phyloP scores from a whole-genome alignment of 2,329 filamentous ascomycete genomes.

The Talaromyces pinophilus region DNA sequence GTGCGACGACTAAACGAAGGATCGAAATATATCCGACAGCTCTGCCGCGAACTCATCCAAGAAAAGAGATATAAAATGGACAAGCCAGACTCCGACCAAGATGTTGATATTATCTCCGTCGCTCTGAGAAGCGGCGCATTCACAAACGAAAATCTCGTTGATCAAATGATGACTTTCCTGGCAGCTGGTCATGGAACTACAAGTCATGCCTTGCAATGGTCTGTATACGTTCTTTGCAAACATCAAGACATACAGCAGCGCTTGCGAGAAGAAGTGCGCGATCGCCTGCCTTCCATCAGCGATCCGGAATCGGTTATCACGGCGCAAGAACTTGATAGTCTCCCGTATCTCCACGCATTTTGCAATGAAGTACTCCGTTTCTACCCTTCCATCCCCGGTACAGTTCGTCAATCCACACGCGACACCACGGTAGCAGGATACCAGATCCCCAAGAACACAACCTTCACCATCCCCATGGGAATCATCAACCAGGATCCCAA shows the following conservation, averaged over 20 bases:
- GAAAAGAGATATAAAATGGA: conserved; percentile 64
- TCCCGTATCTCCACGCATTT: conserved; percentile 79
- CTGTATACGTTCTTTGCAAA: conserved; percentile 67
- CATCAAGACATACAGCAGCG: conserved; percentile 66
- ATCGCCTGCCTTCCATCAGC: conserved; percentile 47
- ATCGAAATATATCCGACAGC: conserved; percentile 60
- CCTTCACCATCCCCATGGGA: conserved; percentile 54
- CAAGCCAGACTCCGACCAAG: conserved; percentile 26
- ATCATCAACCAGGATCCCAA: conserved; percentile 61
- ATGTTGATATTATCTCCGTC: conserved; percentile 74
- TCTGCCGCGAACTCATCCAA: conserved; percentile 68
- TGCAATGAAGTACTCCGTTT: conserved; percentile 75
- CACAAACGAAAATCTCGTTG: conserved; percentile 74
- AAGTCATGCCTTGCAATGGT: conserved; percentile 73
- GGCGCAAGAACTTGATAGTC: conserved; percentile 62
- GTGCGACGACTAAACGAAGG: conserved; percentile 66
- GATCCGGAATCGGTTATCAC: conserved; percentile 59
- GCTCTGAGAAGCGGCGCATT: conserved; percentile 76
- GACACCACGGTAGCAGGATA: conserved; percentile 68
- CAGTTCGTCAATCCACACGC: conserved; percentile 63
- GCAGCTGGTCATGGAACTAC: conserved; percentile 82
- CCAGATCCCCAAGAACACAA: conserved; percentile 70
- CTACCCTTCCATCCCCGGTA: conserved; percentile 70
- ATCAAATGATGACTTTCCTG: conserved; percentile 89
- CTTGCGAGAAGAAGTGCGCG: conserved; percentile 68